phyloP scores from a whole-genome alignment of 106 monocot species.

The Xerophyta viscosa region DNA sequence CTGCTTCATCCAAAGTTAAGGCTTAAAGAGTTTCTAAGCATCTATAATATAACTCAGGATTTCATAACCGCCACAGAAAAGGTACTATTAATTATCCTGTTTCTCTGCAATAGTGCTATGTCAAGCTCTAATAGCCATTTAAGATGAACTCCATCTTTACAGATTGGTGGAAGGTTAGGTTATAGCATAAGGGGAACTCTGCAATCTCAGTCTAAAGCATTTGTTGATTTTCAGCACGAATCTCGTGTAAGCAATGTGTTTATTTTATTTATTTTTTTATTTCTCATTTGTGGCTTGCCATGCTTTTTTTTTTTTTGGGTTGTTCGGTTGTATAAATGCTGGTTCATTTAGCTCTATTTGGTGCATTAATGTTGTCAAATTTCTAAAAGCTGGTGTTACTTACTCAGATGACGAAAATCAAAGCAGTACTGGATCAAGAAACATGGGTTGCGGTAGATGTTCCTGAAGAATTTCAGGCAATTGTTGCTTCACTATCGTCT shows the following conservation, averaged over 20 bases:
- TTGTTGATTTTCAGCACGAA: constrained; percentile 96
- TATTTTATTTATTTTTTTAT: no score
- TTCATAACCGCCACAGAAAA: constrained; percentile 91
- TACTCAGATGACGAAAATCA: constrained; percentile 84
- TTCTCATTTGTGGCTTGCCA: no score
- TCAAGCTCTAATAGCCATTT: no score
- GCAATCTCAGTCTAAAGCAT: constrained; percentile 90
- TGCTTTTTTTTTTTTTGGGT: neutral
- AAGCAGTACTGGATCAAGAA: constrained; percentile 97
- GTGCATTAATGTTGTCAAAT: no score
- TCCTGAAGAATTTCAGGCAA: constrained; percentile 89
- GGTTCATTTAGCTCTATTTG: neutral
- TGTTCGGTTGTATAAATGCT: neutral
- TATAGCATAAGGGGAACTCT: constrained; percentile 94
- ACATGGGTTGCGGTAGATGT: constrained; percentile 93
- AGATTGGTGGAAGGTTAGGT: constrained; percentile 98
- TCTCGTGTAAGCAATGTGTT: constrained; percentile 58
- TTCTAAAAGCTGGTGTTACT: neutral
- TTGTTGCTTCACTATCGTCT: constrained; percentile 63
- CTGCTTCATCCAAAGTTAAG: constrained; percentile 85
- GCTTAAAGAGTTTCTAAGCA: constrained; percentile 81
- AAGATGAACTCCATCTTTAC: constrained; percentile 10
- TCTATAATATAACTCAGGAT: constrained; percentile 81
- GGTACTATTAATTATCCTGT: constrained; percentile 36
- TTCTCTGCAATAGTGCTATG: no score